Evolutionary conservation across 257 asterid species (phyloP), one percentile per base, ranked within the genome.

Genomic region (Nicotiana noctiflora): DNA sequence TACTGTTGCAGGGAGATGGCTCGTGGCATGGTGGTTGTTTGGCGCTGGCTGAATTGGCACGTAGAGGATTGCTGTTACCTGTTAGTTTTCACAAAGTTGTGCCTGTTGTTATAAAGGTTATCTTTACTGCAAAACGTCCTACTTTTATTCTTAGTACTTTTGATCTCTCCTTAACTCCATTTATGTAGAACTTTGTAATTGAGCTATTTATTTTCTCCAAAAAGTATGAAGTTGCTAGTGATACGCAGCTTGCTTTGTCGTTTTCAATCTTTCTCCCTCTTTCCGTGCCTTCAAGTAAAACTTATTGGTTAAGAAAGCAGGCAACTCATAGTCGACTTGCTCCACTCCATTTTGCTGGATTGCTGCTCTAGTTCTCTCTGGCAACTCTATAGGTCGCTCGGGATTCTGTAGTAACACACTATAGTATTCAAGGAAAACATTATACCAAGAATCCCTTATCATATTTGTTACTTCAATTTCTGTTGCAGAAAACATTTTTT

Each of bases 11-110:
- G 99, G 99, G 99, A 13, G 99, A 95, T 89, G 99, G 98, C 66
- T 95, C 99, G 74, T 95, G 99, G 99, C 99, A 95, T 65, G 99
- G 99, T 84, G 99, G 99, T 68, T 95, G 98, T 89, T 92, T 95
- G 88, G 98, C 99, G 67, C 85, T 93, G 88, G 99, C 98, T 80
- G 99, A 95, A 88, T 88, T 95, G 89, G 96, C 98, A 75, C 98
- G 97, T 76, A 88, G 99, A 89, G 99, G 99, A 80, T 88, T 95
- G 85, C 94, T 95, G 81, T 84, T 95, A 62, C 98, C 99, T 81
- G 79, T 87, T 82, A 93, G 92, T 85, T 91, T 95, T 86, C 91
- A 91, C 77, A 92, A 92, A 90, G 97, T 95, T 87, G 89, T 91
- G 81, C 98, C 98, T 66, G 94, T 95, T 82, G 92, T 95, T 75